Conservation (phyloP, 139 green algal genomes). For the Chlamydomonas applanata region DNA sequence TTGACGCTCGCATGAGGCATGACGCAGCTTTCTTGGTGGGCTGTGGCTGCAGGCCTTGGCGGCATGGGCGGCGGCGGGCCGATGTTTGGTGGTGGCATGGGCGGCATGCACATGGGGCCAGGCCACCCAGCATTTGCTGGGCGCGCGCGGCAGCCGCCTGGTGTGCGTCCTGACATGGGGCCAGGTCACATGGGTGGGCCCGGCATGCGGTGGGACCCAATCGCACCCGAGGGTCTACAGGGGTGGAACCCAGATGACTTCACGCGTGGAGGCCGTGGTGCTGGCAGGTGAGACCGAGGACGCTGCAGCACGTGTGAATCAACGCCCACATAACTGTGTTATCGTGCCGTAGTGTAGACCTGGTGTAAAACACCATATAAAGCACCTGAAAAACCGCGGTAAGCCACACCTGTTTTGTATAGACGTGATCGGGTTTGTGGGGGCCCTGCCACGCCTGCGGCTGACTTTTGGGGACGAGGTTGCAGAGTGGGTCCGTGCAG, state of each 20-base stretch:
- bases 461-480: no score
- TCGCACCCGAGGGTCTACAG: conserved; percentile 36
- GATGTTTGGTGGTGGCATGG: conserved; percentile 2
- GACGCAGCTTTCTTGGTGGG: no score
- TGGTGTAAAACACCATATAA: no score
- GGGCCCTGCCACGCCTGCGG: no score
- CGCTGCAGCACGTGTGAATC: no score
- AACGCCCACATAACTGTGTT: no score
- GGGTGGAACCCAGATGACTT: conserved; percentile 46
- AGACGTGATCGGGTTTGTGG: no score
- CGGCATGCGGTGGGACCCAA: conserved; percentile 34
- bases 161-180: background rate
- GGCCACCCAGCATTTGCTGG: conserved; percentile 9
- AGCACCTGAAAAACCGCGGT: no score
- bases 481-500: no score
- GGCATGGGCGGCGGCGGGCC: background rate
- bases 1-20: no score
- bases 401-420: no score
- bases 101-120: conserved; percentile 20
- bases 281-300: background rate
- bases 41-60: background rate
- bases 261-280: conserved; percentile 7
- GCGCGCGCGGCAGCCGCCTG: background rate
- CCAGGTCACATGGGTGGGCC: conserved; percentile 2
- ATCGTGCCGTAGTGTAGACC: no score